Conservation (phyloP, 148 eudicot species). For the Cornus controversa region DNA sequence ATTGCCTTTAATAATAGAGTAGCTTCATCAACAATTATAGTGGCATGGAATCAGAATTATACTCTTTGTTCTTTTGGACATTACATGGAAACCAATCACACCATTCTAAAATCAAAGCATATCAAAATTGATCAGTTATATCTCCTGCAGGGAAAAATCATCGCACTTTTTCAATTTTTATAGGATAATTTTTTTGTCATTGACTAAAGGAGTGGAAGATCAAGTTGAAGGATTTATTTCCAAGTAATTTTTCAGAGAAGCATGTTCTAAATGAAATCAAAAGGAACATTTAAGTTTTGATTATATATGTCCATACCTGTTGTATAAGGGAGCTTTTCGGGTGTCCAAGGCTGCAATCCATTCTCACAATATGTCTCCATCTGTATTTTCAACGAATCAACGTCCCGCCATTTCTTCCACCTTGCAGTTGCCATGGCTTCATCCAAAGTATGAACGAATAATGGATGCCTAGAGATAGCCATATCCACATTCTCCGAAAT, state of each 20-base stretch:
- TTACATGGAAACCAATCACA: neutral
- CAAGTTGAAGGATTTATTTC: too few species aligned
- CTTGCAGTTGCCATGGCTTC: slow-evolving; percentile 92
- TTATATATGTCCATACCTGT: slow-evolving; percentile 51
- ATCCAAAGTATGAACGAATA: slow-evolving; percentile 76
- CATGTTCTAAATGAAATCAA: neutral
- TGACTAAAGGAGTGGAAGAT: neutral
- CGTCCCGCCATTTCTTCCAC: slow-evolving; percentile 91
- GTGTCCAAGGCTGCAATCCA: slow-evolving; percentile 85
- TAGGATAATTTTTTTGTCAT: neutral
- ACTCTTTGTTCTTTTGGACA: neutral
- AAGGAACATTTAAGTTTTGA: too few species aligned
- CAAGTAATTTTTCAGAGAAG: neutral
- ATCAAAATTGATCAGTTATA: neutral
- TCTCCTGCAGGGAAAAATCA: neutral
- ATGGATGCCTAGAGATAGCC: slow-evolving; percentile 85
- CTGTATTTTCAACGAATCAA: slow-evolving; percentile 62
- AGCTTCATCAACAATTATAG: neutral
- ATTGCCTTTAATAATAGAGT: neutral
- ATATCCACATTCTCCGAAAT: slow-evolving; percentile 64
- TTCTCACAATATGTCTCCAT: slow-evolving; percentile 85
- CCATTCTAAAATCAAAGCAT: neutral
- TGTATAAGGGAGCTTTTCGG: slow-evolving; percentile 67
- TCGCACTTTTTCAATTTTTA: too few species aligned
- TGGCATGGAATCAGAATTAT: neutral